Evolutionary conservation across 305 asterid genomes (phyloP).

Genomic region (Striga hermonthica): DNA sequence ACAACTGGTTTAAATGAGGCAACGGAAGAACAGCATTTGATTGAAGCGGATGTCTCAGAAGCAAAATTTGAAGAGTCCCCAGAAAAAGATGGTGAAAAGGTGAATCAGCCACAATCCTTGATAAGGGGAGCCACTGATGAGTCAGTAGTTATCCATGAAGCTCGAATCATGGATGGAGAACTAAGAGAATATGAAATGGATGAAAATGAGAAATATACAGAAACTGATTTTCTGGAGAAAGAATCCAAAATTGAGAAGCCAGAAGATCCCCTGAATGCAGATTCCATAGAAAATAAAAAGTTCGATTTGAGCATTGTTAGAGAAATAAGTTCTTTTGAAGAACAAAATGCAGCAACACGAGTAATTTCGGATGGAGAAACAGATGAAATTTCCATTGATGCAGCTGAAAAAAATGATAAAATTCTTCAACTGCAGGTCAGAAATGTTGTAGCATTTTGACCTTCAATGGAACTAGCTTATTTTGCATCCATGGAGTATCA

Average conservation of each 20-base stretch:
- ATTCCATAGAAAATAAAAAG: slow-evolving; percentile 26
- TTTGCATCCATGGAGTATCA: not conserved
- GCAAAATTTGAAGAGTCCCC: slow-evolving; percentile 23
- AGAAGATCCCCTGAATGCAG: slow-evolving; percentile 25
- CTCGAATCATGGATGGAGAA: slow-evolving; percentile 26
- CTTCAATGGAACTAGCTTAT: slow-evolving; percentile 18
- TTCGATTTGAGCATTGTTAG: slow-evolving; percentile 24
- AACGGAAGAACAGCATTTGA: slow-evolving; percentile 21
- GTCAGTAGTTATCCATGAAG: slow-evolving; percentile 26
- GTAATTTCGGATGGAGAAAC: slow-evolving; percentile 16
- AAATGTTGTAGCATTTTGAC: slow-evolving; percentile 8
- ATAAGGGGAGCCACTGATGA: slow-evolving; percentile 25
- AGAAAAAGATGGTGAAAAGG: slow-evolving; percentile 25
- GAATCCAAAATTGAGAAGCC: slow-evolving; percentile 27
- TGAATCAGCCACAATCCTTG: slow-evolving; percentile 24
- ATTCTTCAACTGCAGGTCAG: slow-evolving; percentile 31
- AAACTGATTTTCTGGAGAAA: slow-evolving; percentile 19
- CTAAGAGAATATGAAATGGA: slow-evolving; percentile 21
- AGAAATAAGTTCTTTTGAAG: slow-evolving; percentile 24
- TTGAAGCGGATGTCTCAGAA: slow-evolving; percentile 29
- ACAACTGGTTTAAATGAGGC: slow-evolving; percentile 28
- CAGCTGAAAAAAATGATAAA: slow-evolving; percentile 31
- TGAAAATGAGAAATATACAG: slow-evolving; percentile 25
- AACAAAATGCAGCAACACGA: slow-evolving; percentile 20
- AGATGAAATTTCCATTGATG: slow-evolving; percentile 30